Evolutionary conservation across 2,329 filamentous ascomycete species (phyloP), one percentile per base, ranked within the genome.

Genomic region (Chlorencoelia australis): DNA sequence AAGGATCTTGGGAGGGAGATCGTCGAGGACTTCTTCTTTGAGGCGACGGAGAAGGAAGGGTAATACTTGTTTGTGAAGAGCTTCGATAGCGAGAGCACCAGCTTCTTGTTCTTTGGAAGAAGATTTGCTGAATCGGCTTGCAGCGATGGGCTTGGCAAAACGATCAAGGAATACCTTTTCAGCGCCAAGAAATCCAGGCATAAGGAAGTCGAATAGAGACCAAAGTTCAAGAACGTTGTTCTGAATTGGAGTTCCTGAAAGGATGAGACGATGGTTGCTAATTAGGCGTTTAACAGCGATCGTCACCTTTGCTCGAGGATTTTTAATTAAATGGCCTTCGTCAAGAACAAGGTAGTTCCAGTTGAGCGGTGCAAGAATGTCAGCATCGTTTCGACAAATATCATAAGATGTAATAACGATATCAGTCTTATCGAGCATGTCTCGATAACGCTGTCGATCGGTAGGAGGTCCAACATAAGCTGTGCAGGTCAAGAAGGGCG

Each of bases 311-410:
- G 93, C 88, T 58, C 91, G 93, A 3, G 91, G 87, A 58, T 98
- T 98, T 68, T 98, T 98, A 69, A 98, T 98, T 45, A 98, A 65
- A 64, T 98, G 91, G 2, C 93, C 91, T 64, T 98, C 91, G 54
- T 98, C 91, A 6, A 98, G 74, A 4, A 98, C 88, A 39, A 91
- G 83, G 56, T 98, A 98, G 57, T 98, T 98, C 87, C 89, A 98
- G 48, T 74, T 91, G 54, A 91, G 75, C 37, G 84, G 76, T 30
- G 75, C 74, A 21, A 98, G 71, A 4, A 89, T 60, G 7, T 95
- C 87, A n/a, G 80, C 76, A 54, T 98, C 91, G 48, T 98, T 98
- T 35, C 93, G 79, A 57, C 89, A 95, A 33, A 98, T 91, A 58
- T 98, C 93, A 54, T 98, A 98, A 0, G 89, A 96, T 1, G 93